Percentiles rank a stretch among this genome's conserved stretches.
Conservation (phyloP, 805 yeast genomes). For the Wickerhamiella kurtzmanii region DNA sequence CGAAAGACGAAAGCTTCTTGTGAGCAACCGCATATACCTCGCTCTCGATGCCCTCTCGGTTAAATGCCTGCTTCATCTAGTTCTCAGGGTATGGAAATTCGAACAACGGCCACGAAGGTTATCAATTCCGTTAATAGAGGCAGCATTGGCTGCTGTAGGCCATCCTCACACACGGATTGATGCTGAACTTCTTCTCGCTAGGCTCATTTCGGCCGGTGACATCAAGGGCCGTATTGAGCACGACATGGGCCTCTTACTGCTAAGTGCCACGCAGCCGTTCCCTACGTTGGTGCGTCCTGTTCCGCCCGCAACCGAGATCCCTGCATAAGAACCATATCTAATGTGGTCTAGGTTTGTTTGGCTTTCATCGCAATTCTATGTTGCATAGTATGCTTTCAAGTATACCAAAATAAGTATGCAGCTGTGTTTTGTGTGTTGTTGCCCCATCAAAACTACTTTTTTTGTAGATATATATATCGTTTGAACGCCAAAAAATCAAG, state of each 20-base stretch:
- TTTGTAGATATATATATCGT: no score
- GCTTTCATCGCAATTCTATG: no score
- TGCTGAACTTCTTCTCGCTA: neutral
- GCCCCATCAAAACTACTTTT: no score
- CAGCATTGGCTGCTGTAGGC: conserved; percentile 8
- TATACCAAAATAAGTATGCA: no score
- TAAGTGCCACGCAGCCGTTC: conserved; percentile 17
- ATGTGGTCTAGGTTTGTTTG: no score
- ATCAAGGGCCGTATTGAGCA: conserved; percentile 14
- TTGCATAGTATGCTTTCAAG: no score
- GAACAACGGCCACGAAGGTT: conserved; percentile 11
- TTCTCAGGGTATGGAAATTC: conserved; percentile 11
- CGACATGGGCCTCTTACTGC: conserved; percentile 11
- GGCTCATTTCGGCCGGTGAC: neutral
- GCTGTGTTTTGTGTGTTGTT: no score
- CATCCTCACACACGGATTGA: neutral
- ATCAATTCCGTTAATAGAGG: conserved; percentile 3
- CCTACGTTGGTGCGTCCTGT: conserved; percentile 8
- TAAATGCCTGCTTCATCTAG: conserved; percentile 10
- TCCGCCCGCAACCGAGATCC: no score
- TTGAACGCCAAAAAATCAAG: no score
- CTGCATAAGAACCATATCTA: no score
- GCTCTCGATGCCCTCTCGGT: conserved; percentile 9
- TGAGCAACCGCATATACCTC: conserved; percentile 12
- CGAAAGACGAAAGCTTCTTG: conserved; percentile 4